Evolutionary conservation across 129 eudicot species (phyloP).

Genomic region (Calendula officinalis): DNA sequence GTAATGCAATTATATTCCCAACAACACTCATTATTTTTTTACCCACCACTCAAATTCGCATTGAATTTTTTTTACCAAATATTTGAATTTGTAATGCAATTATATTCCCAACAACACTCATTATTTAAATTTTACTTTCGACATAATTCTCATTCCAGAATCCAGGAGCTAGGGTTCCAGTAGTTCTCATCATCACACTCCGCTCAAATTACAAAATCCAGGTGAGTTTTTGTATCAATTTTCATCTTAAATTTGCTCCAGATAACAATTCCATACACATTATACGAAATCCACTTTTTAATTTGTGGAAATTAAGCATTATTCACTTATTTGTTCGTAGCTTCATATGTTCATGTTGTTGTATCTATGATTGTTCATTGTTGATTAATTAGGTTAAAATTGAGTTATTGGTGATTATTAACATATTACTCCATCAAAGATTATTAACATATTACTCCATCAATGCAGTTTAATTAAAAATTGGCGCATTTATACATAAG

Average conservation of each 20-base stretch:
- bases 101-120: no score
- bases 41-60: no score
- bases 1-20: no score
- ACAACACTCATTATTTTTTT: no score
- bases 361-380: background rate
- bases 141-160: no score
- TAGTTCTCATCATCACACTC: background rate
- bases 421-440: background rate
- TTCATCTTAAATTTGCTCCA: background rate
- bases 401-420: background rate
- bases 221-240: slow-evolving; percentile 10
- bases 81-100: no score
- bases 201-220: slow-evolving; percentile 5
- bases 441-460: slow-evolving; percentile 2
- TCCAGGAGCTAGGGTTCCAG: slow-evolving; percentile 23
- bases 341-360: background rate
- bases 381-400: background rate
- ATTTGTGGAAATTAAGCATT: background rate
- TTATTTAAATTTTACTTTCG: no score
- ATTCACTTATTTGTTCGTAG: background rate
- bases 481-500: slow-evolving; percentile 58
- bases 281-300: background rate
- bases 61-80: no score
- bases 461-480: slow-evolving; percentile 20
- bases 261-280: background rate